Conservation (phyloP, 768 basidiomycete species). For the Podaxis sp. region DNA sequence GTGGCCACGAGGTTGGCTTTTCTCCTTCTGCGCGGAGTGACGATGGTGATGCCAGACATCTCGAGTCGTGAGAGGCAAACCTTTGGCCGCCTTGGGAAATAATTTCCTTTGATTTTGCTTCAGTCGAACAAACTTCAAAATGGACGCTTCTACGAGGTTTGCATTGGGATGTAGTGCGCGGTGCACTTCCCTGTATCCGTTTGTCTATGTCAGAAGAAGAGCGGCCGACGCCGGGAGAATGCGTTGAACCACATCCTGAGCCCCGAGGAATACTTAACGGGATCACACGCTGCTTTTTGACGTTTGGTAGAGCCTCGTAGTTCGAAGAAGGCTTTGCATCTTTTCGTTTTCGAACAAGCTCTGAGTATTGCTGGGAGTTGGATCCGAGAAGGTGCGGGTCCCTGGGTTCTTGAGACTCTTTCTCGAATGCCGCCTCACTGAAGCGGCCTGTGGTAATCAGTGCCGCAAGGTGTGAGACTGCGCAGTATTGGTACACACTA, state of each 20-base stretch:
- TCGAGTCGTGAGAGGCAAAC: background rate
- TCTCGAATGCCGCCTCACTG: background rate
- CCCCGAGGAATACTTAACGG: background rate
- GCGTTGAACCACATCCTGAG: background rate
- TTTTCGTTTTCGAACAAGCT: background rate
- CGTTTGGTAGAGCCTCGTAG: background rate
- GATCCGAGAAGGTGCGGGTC: background rate
- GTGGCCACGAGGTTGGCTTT: background rate
- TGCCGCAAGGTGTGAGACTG: background rate
- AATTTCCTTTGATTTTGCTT: background rate
- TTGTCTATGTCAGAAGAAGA: background rate
- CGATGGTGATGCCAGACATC: background rate
- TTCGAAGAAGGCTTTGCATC: background rate
- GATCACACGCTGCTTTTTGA: background rate
- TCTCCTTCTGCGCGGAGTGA: background rate
- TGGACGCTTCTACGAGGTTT: slow-evolving; percentile 3
- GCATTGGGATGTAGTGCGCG: background rate
- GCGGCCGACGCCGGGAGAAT: background rate
- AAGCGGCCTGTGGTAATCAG: background rate
- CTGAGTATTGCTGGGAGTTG: background rate
- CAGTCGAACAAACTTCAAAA: background rate
- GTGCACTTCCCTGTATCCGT: background rate
- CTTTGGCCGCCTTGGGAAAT: background rate
- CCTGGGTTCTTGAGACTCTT: background rate
- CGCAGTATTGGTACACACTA: background rate